These are phyloP conservation scores for Aureobasidium sp. DNA, from an alignment of 2,329 filamentous ascomycete genomes.

Conservation along the genomic window DNA sequence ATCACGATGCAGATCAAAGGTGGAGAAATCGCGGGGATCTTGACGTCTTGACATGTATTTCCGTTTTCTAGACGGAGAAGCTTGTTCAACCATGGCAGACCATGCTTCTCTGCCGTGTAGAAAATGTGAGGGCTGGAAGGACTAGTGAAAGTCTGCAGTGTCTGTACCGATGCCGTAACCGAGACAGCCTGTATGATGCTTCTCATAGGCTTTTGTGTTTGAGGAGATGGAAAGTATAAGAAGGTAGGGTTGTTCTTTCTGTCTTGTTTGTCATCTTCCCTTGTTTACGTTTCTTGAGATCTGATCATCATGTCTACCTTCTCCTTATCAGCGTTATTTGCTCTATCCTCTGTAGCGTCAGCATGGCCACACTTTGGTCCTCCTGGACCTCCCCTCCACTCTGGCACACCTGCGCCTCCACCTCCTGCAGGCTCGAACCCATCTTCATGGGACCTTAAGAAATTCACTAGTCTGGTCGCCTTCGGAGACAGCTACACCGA, in stretches of 20 bases:
- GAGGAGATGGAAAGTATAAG: background rate
- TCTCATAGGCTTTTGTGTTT: background rate
- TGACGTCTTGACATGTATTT: background rate
- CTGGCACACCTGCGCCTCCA: background rate
- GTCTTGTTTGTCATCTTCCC: background rate
- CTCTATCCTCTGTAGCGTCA: slow-evolving; percentile 1
- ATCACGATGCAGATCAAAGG: slow-evolving; percentile 3
- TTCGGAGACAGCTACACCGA: slow-evolving; percentile 76
- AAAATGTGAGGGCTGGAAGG: background rate
- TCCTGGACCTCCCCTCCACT: background rate
- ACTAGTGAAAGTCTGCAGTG: background rate
- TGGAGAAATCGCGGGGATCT: slow-evolving; percentile 12
- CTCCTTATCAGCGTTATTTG: background rate
- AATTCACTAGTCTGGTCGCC: slow-evolving; percentile 57
- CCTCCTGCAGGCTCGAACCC: background rate
- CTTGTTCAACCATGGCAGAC: background rate
- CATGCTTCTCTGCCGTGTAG: slow-evolving; percentile 1
- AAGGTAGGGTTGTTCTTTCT: background rate
- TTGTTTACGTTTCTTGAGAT: background rate
- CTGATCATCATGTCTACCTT: background rate
- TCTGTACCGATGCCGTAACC: background rate
- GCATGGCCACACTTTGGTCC: slow-evolving; percentile 11
- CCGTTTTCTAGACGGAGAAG: background rate
- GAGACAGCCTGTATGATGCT: background rate
- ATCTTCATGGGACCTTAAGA: slow-evolving; percentile 33